Evolutionary conservation across 331 rosid species (phyloP).

Genomic region (Pyracantha coccinea): DNA sequence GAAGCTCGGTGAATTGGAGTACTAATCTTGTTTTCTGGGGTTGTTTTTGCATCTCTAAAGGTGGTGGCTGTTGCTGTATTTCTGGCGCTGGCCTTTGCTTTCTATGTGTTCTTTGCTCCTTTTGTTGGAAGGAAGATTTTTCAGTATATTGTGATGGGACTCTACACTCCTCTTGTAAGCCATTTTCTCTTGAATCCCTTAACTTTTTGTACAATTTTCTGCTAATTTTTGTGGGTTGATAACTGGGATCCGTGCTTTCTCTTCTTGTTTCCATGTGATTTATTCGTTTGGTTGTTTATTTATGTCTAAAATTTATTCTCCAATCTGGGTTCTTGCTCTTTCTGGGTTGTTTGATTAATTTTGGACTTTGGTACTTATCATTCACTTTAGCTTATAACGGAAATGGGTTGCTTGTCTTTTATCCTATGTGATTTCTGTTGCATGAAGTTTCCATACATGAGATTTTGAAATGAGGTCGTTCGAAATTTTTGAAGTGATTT

Average conservation of each 20-base stretch:
- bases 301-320: constrained; percentile 5
- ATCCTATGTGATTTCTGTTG: background rate
- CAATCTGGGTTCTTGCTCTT: constrained; percentile 15
- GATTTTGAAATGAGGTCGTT: background rate
- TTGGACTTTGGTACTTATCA: background rate
- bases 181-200: constrained; percentile 6
- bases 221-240: constrained; percentile 11
- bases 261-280: constrained; percentile 25
- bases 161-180: constrained; percentile 88
- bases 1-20: background rate
- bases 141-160: constrained; percentile 76
- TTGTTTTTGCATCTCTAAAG: constrained; percentile 27
- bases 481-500: background rate
- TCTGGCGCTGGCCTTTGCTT: constrained; percentile 92
- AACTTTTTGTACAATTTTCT: background rate
- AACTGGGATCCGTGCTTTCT: constrained; percentile 48
- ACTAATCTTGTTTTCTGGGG: background rate
- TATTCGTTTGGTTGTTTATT: constrained; percentile 9
- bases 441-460: background rate
- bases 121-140: constrained; percentile 81
- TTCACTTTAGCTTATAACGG: constrained; percentile 4
- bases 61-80: constrained; percentile 98
- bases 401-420: constrained; percentile 7
- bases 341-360: background rate
- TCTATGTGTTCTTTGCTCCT: constrained; percentile 96